Percentiles rank a stretch among this genome's conserved stretches.
phyloP scores from a whole-genome alignment of 2,329 filamentous ascomycete genomes.

The Lachnellula arida region DNA sequence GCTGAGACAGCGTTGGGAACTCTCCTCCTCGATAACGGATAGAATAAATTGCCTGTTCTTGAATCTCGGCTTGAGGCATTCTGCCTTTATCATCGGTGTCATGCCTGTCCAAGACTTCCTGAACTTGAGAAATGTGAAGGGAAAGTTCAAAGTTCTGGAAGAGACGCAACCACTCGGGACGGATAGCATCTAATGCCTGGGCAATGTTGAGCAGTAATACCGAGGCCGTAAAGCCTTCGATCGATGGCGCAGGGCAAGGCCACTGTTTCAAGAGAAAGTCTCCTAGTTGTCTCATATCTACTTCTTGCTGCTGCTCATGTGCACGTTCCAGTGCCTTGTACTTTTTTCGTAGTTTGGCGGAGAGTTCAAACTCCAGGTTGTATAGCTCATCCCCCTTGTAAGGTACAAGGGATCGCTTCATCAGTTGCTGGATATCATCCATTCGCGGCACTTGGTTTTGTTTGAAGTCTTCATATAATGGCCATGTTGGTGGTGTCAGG shows the following conservation, averaged over 20 bases:
- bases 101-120: constrained; percentile 36
- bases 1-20: constrained; percentile 2
- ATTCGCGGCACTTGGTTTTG: constrained; percentile 31
- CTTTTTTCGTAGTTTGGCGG: constrained; percentile 9
- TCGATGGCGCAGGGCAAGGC: constrained; percentile 37
- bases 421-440: constrained; percentile 30
- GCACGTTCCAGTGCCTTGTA: constrained; percentile 25
- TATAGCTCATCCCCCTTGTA: constrained; percentile 26
- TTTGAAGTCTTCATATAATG: constrained; percentile 35
- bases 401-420: constrained; percentile 31
- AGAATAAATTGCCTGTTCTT: constrained; percentile 6
- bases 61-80: neutral
- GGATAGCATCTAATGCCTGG: constrained; percentile 37
- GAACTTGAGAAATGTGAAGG: constrained; percentile 39
- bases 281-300: constrained; percentile 37
- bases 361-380: constrained; percentile 2
- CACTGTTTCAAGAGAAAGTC: constrained; percentile 40
- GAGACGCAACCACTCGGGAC: constrained; percentile 44
- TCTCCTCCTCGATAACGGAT: constrained; percentile 4
- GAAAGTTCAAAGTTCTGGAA: constrained; percentile 45
- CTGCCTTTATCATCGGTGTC: neutral
- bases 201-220: constrained; percentile 36
- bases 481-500: constrained; percentile 35
- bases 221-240: constrained; percentile 25
- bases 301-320: constrained; percentile 31